phyloP scores from a whole-genome alignment of 2,329 filamentous ascomycete genomes.

The Colletotrichum tabaci region DNA sequence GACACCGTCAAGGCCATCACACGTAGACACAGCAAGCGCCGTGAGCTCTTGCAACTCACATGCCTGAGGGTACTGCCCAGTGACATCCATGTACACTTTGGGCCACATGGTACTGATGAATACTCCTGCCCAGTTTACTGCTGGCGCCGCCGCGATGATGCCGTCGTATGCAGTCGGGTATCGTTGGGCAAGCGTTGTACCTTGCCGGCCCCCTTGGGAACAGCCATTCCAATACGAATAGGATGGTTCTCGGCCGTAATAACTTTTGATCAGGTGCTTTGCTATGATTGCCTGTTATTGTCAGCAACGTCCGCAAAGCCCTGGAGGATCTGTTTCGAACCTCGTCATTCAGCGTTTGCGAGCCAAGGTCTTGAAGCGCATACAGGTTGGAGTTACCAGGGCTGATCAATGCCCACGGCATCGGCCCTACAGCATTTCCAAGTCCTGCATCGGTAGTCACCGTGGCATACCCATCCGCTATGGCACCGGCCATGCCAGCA shows the following conservation, averaged over 20 bases:
- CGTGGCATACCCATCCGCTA: constrained; percentile 44
- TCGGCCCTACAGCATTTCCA: not conserved
- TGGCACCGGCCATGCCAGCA: constrained; percentile 41
- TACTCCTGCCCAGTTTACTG: constrained; percentile 44
- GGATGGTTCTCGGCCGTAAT: constrained; percentile 59
- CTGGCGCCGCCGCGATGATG: constrained; percentile 64
- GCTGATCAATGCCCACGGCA: constrained; percentile 42
- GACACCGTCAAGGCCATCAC: constrained; percentile 45
- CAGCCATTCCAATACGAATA: constrained; percentile 71
- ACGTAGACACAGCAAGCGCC: constrained; percentile 52
- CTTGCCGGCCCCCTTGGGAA: constrained; percentile 72
- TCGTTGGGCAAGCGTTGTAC: constrained; percentile 66
- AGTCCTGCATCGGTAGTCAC: constrained; percentile 44
- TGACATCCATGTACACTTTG: constrained; percentile 15
- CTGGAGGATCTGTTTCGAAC: not conserved
- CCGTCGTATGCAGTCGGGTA: constrained; percentile 72
- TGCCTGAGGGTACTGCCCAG: constrained; percentile 13
- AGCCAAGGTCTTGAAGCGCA: constrained; percentile 19
- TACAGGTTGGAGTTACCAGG: constrained; percentile 32
- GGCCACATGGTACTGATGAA: constrained; percentile 24
- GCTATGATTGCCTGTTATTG: constrained; percentile 55
- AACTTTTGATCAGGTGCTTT: constrained; percentile 63
- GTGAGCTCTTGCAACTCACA: constrained; percentile 50
- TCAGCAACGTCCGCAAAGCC: not conserved
- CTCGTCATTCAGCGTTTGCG: constrained; percentile 14